phyloP scores from a whole-genome alignment of 257 asterid genomes.

The Scutellaria barbata region DNA sequence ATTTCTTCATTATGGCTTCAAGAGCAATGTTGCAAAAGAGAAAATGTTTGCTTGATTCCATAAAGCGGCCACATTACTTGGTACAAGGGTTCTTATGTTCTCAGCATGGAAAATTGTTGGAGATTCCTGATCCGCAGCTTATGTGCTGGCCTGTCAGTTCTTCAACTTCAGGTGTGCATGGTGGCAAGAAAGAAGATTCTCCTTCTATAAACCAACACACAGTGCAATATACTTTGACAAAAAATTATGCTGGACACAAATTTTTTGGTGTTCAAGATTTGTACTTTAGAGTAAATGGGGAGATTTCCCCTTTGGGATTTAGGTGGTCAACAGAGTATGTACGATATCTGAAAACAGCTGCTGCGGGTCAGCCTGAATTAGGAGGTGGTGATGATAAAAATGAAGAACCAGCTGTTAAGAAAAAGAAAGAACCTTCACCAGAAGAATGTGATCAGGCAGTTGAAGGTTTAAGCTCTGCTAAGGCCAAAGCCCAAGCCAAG shows the following conservation, averaged over 20 bases:
- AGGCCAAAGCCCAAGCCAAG: constrained; percentile 92
- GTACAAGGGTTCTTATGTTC: constrained; percentile 51
- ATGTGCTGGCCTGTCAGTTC: constrained; percentile 45
- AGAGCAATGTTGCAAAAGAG: constrained; percentile 71
- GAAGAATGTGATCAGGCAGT: constrained; percentile 99
- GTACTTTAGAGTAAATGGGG: constrained; percentile 46
- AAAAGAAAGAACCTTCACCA: constrained; percentile 93
- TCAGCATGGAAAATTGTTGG: constrained; percentile 48
- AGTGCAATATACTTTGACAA: constrained; percentile 33
- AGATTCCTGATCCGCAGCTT: constrained; percentile 47
- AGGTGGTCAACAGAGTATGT: constrained; percentile 53
- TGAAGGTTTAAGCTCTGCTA: constrained; percentile 83
- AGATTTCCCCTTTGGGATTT: constrained; percentile 48
- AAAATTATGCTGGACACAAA: constrained; percentile 35
- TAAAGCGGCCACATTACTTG: constrained; percentile 43
- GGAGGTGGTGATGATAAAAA: constrained; percentile 54
- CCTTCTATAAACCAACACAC: constrained; percentile 38
- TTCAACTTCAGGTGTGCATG: constrained; percentile 43
- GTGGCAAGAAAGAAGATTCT: constrained; percentile 43
- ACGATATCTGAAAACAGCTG: constrained; percentile 65
- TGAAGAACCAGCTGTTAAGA: constrained; percentile 59
- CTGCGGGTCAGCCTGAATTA: constrained; percentile 65
- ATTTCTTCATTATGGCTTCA: constrained; percentile 68
- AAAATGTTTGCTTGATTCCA: constrained; percentile 55
- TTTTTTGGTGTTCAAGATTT: constrained; percentile 41